phyloP scores from a whole-genome alignment of 805 yeast species.

The Kuraishia molischiana region DNA sequence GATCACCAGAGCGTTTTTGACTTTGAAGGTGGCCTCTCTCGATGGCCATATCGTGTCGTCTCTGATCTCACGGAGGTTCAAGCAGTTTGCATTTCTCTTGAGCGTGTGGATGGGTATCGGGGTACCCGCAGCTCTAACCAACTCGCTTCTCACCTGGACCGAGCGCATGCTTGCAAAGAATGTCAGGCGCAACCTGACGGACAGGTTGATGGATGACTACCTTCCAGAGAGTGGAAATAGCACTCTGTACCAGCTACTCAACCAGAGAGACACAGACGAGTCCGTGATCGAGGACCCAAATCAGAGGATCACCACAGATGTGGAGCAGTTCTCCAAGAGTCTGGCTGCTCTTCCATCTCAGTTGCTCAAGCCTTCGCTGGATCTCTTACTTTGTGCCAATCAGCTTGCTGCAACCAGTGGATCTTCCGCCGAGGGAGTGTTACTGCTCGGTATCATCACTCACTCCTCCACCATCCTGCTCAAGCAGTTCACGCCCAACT shows the following conservation, averaged over 20 bases:
- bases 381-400: conserved; percentile 70
- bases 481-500: conserved; percentile 79
- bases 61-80: conserved; percentile 61
- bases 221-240: conserved; percentile 61
- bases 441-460: conserved; percentile 70
- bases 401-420: conserved; percentile 58
- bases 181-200: conserved; percentile 57
- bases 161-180: conserved; percentile 46
- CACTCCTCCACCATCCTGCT: conserved; percentile 70
- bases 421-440: conserved; percentile 69
- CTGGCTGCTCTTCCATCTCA: conserved; percentile 74
- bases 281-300: conserved; percentile 64
- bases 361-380: conserved; percentile 73
- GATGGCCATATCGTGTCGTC: conserved; percentile 84
- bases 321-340: conserved; percentile 62
- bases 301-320: conserved; percentile 75
- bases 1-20: conserved; percentile 58
- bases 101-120: conserved; percentile 78
- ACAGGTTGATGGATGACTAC: conserved; percentile 56
- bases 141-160: conserved; percentile 56
- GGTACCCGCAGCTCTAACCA: conserved; percentile 74
- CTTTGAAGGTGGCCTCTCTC: conserved; percentile 74
- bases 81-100: conserved; percentile 51
- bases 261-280: conserved; percentile 13
- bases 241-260: conserved; percentile 64